phyloP scores from a whole-genome alignment of 257 asterid species.

The Plantago ovata region DNA sequence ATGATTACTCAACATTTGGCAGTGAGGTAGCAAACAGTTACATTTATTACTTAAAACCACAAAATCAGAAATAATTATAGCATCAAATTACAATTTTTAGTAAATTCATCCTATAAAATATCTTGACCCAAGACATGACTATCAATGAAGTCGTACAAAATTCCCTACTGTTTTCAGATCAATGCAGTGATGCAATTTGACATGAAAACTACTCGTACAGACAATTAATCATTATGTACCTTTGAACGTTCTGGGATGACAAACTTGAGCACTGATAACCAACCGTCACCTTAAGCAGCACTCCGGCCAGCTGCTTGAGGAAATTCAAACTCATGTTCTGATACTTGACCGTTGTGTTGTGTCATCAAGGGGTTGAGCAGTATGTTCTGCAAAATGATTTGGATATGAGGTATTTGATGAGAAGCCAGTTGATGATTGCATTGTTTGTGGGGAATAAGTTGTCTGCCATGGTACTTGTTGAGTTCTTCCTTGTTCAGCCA shows the following conservation, averaged over 20 bases:
- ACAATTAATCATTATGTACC: neutral
- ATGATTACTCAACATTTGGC: too few species aligned
- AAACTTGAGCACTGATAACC: slow-evolving; percentile 12
- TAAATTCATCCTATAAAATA: too few species aligned
- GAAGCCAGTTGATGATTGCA: slow-evolving; percentile 30
- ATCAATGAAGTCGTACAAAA: too few species aligned
- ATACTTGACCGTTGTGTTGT: slow-evolving; percentile 22
- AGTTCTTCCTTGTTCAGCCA: slow-evolving; percentile 21
- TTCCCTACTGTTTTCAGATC: too few species aligned
- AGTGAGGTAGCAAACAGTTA: too few species aligned
- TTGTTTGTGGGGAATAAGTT: slow-evolving; percentile 1
- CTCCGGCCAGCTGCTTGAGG: slow-evolving; percentile 34
- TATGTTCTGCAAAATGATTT: slow-evolving; percentile 19
- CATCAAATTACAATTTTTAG: too few species aligned
- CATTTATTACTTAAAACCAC: too few species aligned
- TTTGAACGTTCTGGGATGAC: neutral
- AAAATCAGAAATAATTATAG: too few species aligned
- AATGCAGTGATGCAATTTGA: neutral
- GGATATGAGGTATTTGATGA: slow-evolving; percentile 17
- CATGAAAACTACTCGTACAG: slow-evolving; percentile 1
- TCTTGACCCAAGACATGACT: too few species aligned
- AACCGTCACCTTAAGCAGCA: slow-evolving; percentile 19
- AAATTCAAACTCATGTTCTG: slow-evolving; percentile 29
- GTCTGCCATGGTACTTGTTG: slow-evolving; percentile 2
- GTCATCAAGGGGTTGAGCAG: slow-evolving; percentile 21